Conservation (phyloP, 2,329 filamentous ascomycete species). For the Trichophaea hybrida region DNA sequence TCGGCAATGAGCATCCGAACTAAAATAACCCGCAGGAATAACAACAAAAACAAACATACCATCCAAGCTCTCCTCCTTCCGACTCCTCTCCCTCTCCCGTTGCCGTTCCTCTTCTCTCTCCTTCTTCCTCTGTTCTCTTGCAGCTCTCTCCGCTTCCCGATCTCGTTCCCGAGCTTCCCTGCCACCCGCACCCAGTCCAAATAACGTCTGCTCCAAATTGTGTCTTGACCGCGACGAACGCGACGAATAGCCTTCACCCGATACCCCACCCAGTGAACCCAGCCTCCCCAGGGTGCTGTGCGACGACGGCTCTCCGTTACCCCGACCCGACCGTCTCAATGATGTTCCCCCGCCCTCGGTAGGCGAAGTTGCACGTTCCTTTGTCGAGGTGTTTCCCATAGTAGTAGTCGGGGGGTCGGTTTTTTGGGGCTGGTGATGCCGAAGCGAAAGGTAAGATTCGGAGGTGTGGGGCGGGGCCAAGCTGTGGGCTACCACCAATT, state of each 20-base stretch:
- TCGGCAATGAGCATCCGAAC: background rate
- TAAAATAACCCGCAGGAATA: background rate
- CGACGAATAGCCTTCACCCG: constrained; percentile 14
- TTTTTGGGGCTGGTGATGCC: too few relatives aligned
- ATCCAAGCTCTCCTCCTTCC: constrained; percentile 84
- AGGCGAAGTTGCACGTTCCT: constrained; percentile 25
- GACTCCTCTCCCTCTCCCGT: constrained; percentile 78
- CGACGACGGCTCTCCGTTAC: constrained; percentile 22
- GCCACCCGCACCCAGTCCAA: constrained; percentile 22
- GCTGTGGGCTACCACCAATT: too few relatives aligned
- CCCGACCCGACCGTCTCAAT: constrained; percentile 13
- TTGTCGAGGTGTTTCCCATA: constrained; percentile 28
- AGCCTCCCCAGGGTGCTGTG: constrained; percentile 12
- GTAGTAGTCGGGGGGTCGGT: background rate
- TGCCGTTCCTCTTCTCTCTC: constrained; percentile 67
- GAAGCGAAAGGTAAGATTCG: background rate
- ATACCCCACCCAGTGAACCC: constrained; percentile 12
- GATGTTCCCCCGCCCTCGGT: constrained; percentile 20
- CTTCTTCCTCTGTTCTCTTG: constrained; percentile 70
- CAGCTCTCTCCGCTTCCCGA: constrained; percentile 52
- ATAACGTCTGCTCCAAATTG: constrained; percentile 24
- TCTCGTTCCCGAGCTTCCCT: constrained; percentile 22
- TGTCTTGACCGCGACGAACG: constrained; percentile 19
- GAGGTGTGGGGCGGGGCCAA: background rate
- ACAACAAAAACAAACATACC: constrained; percentile 30